A percentile compares a stretch with the other conserved stretches of the same genome.
phyloP scores from a whole-genome alignment of 2,329 filamentous ascomycete genomes.

The Trichoderma atroviride region DNA sequence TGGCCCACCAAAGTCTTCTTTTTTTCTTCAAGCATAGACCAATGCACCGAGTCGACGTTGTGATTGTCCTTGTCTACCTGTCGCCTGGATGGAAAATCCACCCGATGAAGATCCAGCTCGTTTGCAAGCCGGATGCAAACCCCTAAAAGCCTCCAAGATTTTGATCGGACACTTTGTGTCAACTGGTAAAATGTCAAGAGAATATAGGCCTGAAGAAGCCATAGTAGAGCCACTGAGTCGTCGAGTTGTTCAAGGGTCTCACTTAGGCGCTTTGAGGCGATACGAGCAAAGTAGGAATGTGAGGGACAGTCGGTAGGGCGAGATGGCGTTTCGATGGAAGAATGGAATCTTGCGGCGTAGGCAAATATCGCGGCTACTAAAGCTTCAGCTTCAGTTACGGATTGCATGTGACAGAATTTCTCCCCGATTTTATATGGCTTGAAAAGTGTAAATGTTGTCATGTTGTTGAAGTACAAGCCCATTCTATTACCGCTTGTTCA shows the following conservation, averaged over 20 bases:
- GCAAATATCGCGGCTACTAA: background rate
- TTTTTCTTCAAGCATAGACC: background rate
- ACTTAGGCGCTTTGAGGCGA: background rate
- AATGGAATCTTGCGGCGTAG: background rate
- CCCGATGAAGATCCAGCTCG: background rate
- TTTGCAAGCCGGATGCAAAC: background rate
- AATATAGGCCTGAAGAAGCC: conserved; percentile 2
- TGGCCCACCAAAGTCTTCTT: conserved; percentile 8
- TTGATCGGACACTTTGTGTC: background rate
- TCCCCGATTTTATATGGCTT: background rate
- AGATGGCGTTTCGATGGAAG: background rate
- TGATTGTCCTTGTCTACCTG: background rate
- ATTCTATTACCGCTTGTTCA: background rate
- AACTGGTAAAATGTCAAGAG: conserved; percentile 1
- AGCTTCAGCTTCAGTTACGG: background rate
- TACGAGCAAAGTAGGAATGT: background rate
- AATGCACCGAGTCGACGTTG: background rate
- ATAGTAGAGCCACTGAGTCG: background rate
- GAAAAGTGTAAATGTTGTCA: conserved; percentile 8
- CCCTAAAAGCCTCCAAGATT: background rate
- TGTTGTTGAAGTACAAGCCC: conserved; percentile 2
- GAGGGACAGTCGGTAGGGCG: background rate
- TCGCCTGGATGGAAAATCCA: background rate
- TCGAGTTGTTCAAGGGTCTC: background rate
- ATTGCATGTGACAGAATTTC: background rate